phyloP scores from a whole-genome alignment of 352 stramenopile species.

The Phytophthora uliginosa region DNA sequence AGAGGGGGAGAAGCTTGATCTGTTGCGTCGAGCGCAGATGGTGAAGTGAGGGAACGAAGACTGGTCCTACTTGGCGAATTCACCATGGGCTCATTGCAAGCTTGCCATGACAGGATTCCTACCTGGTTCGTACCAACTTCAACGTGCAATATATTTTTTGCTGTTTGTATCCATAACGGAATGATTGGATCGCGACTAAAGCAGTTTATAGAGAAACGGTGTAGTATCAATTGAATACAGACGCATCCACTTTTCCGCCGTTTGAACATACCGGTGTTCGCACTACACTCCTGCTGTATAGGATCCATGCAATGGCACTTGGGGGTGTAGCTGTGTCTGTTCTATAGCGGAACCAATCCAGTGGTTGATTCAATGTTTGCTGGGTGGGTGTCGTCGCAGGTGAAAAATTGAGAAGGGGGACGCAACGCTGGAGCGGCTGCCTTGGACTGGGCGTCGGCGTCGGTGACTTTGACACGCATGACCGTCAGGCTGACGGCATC shows the following conservation, averaged over 20 bases:
- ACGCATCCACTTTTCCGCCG: constrained; percentile 22
- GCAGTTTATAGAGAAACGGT: neutral
- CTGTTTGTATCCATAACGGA: constrained; percentile 19
- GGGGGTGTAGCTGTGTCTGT: neutral
- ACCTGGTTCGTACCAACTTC: constrained; percentile 3
- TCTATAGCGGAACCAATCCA: neutral
- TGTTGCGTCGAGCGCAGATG: constrained; percentile 19
- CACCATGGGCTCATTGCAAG: neutral
- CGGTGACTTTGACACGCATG: neutral
- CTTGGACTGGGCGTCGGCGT: constrained; percentile 1
- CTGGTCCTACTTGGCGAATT: neutral
- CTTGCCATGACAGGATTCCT: neutral
- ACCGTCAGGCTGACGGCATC: neutral
- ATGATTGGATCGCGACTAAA: neutral
- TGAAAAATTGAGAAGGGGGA: constrained; percentile 28
- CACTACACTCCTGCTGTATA: neutral
- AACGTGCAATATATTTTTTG: constrained; percentile 18
- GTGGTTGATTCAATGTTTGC: neutral
- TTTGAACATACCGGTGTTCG: constrained; percentile 19
- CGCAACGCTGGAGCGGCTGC: constrained; percentile 19
- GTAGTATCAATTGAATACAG: neutral
- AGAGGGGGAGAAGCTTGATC: constrained; percentile 7
- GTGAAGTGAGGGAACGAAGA: constrained; percentile 16
- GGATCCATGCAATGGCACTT: neutral
- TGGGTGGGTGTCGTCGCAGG: neutral